These are phyloP conservation scores for Alternaria sp. DNA, from an alignment of 2,329 filamentous ascomycete genomes.

Conservation along the genomic window DNA sequence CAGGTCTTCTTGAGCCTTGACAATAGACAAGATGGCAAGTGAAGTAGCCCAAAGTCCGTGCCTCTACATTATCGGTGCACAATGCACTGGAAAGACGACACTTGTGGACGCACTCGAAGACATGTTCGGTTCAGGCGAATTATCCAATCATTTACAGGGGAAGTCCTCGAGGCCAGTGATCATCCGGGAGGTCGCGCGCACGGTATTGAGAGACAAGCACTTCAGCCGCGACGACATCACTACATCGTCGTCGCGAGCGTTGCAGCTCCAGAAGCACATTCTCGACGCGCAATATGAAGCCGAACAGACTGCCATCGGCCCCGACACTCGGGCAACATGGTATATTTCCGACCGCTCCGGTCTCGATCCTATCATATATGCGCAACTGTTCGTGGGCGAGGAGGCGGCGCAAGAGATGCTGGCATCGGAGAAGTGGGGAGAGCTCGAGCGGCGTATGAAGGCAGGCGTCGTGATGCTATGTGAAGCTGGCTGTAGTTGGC, in stretches of 20 bases:
- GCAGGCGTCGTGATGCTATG: slow-evolving; percentile 51
- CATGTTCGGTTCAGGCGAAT: slow-evolving; percentile 20
- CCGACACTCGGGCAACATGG: slow-evolving; percentile 28
- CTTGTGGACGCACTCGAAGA: slow-evolving; percentile 49
- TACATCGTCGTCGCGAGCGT: slow-evolving; percentile 32
- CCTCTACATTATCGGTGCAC: slow-evolving; percentile 58
- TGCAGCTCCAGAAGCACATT: slow-evolving; percentile 53
- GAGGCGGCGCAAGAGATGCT: slow-evolving; percentile 37
- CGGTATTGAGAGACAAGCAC: slow-evolving; percentile 43
- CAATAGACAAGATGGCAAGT: neutral
- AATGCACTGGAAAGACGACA: slow-evolving; percentile 59
- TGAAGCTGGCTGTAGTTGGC: slow-evolving; percentile 48
- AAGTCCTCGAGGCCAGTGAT: slow-evolving; percentile 20
- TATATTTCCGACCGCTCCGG: slow-evolving; percentile 57
- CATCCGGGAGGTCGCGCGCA: slow-evolving; percentile 53
- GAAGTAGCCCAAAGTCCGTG: neutral
- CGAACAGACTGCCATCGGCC: slow-evolving; percentile 30
- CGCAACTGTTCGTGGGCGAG: slow-evolving; percentile 41
- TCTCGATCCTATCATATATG: slow-evolving; percentile 56
- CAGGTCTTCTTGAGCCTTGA: neutral
- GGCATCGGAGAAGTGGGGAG: slow-evolving; percentile 36
- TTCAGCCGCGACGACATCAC: slow-evolving; percentile 51
- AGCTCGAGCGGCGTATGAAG: slow-evolving; percentile 48
- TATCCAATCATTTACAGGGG: neutral
- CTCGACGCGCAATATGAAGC: slow-evolving; percentile 48